Evolutionary conservation across 2,329 filamentous ascomycete genomes (phyloP), one percentile per base, ranked within the genome.

Genomic region (Nemania sp.): DNA sequence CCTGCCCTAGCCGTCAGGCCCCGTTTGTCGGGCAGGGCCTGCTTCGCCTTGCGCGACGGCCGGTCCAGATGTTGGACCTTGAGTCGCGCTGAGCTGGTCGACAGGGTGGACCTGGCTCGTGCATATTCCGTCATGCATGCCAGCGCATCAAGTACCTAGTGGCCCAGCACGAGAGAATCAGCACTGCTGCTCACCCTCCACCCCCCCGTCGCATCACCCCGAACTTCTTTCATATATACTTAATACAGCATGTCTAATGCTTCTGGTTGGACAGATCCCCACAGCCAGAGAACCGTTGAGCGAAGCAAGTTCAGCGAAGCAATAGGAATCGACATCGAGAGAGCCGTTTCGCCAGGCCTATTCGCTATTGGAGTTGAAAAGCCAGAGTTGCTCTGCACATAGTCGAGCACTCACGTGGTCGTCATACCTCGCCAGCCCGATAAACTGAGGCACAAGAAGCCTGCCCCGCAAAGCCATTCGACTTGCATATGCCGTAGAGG

Each of bases 111-210:
- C 72, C 73, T 72, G 69, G 72, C 69, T 75, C 72, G 69, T 80
- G 78, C 80, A 80, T 77, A 75, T 79, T 76, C 77, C 77, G 77
- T 80, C 77, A 80, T 82, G 79, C 79, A 82, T 81, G 79, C 76
- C 76, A 79, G 70, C 76, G 73, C 76, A 79, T 78, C 75, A 77
- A 75, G 65, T 71, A n/a, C n/a, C n/a, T n/a, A 68, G 71, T 73
- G 68, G 71, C 66, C 71, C 70, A 72, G 74, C 72, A 72, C 74
- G 72, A 73, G 69, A 54, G 49, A 71, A 64, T 56, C 67, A 67
- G 66, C 58, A 64, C 64, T 64, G 66, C 67, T 70, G 63, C 68
- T 63, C 58, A 62, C 62, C 66, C 59, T 59, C 61, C 58, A 57
- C 66, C 61, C 62, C 67, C 65, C 65, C n/a, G n/a, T 71, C 68